A percentile compares a stretch with the other conserved stretches of the same genome.
phyloP scores from a whole-genome alignment of 495 filamentous ascomycete species.

The Tuber calosporum region DNA sequence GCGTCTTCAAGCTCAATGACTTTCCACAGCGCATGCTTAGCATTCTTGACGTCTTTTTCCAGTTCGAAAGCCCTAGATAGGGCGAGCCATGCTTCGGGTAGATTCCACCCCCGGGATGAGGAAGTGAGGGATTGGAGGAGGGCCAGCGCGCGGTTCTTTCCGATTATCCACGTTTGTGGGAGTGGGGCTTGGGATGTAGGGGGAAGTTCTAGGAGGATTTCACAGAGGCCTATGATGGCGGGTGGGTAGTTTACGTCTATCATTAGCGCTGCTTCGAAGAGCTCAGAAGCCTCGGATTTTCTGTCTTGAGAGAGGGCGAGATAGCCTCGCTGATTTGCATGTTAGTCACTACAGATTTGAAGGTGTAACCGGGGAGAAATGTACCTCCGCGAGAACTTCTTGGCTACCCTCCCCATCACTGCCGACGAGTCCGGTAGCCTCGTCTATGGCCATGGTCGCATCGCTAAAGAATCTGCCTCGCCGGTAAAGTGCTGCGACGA shows the following conservation, averaged over 20 bases:
- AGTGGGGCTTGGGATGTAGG: not conserved
- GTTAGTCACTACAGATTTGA: not conserved
- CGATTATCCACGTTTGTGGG: constrained; percentile 38
- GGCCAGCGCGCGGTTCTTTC: constrained; percentile 75
- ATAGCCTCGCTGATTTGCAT: constrained; percentile 53
- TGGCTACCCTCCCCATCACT: constrained; percentile 14
- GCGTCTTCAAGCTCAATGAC: constrained; percentile 67
- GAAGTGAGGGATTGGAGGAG: constrained; percentile 75
- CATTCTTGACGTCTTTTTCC: constrained; percentile 71
- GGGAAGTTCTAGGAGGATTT: constrained; percentile 57
- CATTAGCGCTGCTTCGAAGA: constrained; percentile 73
- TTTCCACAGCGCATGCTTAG: constrained; percentile 71
- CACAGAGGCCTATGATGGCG: constrained; percentile 74
- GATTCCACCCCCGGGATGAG: constrained; percentile 82
- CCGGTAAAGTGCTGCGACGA: constrained; percentile 79
- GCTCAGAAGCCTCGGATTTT: constrained; percentile 61
- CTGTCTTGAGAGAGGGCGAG: constrained; percentile 56
- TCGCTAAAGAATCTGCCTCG: constrained; percentile 71
- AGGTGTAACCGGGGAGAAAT: not conserved
- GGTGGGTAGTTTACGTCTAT: constrained; percentile 67
- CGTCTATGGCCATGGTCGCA: constrained; percentile 66
- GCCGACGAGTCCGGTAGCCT: constrained; percentile 64
- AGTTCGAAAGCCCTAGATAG: constrained; percentile 79
- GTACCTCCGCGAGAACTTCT: constrained; percentile 25
- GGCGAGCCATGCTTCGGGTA: constrained; percentile 86